Conservation (phyloP, 208 protist species). For the Borovskyia barvae region DNA sequence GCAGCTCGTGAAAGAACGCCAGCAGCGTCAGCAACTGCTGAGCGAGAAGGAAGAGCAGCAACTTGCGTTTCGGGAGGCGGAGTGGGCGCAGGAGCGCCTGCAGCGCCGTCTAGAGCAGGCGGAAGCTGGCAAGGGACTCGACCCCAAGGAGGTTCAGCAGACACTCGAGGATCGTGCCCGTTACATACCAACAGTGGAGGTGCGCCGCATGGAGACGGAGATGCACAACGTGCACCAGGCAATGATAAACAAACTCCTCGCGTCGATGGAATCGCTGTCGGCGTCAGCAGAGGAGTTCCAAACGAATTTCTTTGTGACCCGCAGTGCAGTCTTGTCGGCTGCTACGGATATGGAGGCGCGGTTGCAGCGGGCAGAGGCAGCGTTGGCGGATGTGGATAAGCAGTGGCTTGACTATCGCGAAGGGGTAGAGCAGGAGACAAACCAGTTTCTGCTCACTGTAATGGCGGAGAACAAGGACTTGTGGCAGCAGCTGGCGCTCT, state of each 20-base stretch:
- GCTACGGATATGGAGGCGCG: constrained; percentile 59
- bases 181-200: constrained; percentile 62
- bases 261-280: constrained; percentile 39
- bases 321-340: constrained; percentile 67
- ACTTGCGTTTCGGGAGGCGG: constrained; percentile 29
- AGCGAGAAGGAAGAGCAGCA: constrained; percentile 44
- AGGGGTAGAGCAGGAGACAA: constrained; percentile 38
- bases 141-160: constrained; percentile 59
- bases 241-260: constrained; percentile 30
- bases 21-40: constrained; percentile 21
- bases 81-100: constrained; percentile 40
- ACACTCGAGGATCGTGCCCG: constrained; percentile 58
- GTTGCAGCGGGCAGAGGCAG: constrained; percentile 47
- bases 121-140: constrained; percentile 41
- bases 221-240: constrained; percentile 34
- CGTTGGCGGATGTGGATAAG: constrained; percentile 33
- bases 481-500: constrained; percentile 56
- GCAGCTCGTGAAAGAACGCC: constrained; percentile 56
- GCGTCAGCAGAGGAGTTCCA: constrained; percentile 51
- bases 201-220: constrained; percentile 41
- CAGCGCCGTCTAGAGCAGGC: constrained; percentile 41
- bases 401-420: constrained; percentile 40
- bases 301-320: constrained; percentile 58
- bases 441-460: constrained; percentile 48
- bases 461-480: constrained; percentile 75